Conservation (phyloP, 371 early-diverging fungal species). For the Mortierella sp. region DNA sequence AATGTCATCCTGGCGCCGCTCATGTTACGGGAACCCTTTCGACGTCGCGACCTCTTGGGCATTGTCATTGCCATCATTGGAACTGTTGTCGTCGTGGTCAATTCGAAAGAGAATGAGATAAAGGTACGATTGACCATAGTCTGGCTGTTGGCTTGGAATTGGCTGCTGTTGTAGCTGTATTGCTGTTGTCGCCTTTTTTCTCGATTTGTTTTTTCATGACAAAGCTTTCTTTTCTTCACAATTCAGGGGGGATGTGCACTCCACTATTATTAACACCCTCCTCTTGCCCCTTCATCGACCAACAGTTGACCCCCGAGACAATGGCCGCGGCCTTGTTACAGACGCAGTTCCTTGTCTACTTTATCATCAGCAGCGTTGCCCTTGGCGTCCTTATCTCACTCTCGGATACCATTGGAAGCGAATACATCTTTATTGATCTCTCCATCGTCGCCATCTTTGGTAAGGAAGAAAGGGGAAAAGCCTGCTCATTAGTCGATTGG, state of each 20-base stretch:
- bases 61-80: constrained; percentile 78
- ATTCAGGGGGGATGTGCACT: neutral
- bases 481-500: neutral
- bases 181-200: constrained; percentile 3
- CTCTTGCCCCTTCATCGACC: neutral
- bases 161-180: neutral
- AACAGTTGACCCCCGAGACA: constrained; percentile 73
- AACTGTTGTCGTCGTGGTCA: constrained; percentile 76
- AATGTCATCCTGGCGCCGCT: constrained; percentile 83
- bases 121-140: constrained; percentile 57
- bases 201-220: constrained; percentile 20
- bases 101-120: constrained; percentile 72
- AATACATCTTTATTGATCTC: constrained; percentile 78
- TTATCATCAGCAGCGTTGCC: constrained; percentile 62
- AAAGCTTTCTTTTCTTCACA: neutral
- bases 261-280: neutral
- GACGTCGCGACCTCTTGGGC: constrained; percentile 77
- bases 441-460: constrained; percentile 82
- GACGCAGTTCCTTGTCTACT: constrained; percentile 72
- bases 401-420: constrained; percentile 69
- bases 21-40: constrained; percentile 76
- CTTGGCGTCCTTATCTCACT: constrained; percentile 62
- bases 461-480: constrained; percentile 43
- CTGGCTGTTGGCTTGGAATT: constrained; percentile 3
- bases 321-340: constrained; percentile 72